A percentile compares a stretch with the other conserved stretches of the same genome.
These are phyloP conservation scores for Curvularia lunata DNA, from an alignment of 2,329 filamentous ascomycete species.

Conservation along the genomic window DNA sequence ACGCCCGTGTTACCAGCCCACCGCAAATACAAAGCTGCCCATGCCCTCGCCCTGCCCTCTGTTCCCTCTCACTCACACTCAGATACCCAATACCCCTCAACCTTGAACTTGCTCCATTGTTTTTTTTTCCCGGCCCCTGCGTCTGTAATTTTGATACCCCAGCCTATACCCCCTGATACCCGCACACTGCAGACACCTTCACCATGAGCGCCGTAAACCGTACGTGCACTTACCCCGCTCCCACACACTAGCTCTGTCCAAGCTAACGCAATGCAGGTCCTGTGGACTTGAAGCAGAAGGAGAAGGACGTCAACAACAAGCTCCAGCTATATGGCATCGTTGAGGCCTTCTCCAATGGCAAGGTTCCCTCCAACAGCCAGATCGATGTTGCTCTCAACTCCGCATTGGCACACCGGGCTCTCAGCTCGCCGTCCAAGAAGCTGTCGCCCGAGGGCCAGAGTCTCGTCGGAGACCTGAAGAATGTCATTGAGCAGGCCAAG, in stretches of 20 bases:
- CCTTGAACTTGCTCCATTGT: conserved; percentile 23
- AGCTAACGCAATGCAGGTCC: conserved; percentile 65
- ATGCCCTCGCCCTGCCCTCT: conserved; percentile 13
- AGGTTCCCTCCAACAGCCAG: conserved; percentile 93
- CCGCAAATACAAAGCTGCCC: conserved; percentile 30
- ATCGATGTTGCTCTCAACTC: conserved; percentile 95
- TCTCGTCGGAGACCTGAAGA: conserved; percentile 77
- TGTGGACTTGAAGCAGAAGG: conserved; percentile 75
- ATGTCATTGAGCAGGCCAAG: conserved; percentile 86
- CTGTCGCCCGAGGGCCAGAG: conserved; percentile 81
- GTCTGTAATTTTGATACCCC: conserved; percentile 42
- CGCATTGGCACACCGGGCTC: conserved; percentile 72
- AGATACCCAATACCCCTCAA: conserved; percentile 15
- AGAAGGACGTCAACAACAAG: conserved; percentile 87
- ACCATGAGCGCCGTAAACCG: conserved; percentile 40
- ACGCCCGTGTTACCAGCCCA: conserved; percentile 18
- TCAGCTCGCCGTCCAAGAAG: conserved; percentile 73
- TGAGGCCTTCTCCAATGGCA: conserved; percentile 83
- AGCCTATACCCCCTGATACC: conserved; percentile 31
- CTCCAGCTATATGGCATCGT: conserved; percentile 93
- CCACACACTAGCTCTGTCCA: conserved; percentile 53
- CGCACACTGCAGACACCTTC: conserved; percentile 21
- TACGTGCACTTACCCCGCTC: conserved; percentile 20
- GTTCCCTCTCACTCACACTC: conserved; percentile 9
- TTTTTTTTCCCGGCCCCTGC: conserved; percentile 21